Conservation (phyloP, 2,329 filamentous ascomycete genomes). For the Aspergillus caelatus region DNA sequence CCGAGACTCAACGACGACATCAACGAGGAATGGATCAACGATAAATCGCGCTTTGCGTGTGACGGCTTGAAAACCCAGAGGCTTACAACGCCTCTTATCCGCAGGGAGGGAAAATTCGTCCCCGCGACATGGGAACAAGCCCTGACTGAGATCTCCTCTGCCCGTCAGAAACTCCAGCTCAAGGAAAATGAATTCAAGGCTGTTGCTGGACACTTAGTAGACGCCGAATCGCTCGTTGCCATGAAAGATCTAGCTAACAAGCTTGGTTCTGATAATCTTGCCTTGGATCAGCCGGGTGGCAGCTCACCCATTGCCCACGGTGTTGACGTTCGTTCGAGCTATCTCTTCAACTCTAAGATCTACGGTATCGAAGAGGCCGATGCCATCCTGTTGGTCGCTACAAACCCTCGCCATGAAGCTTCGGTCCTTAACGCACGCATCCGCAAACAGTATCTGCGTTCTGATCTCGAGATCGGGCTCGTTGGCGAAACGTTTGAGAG, state of each 20-base stretch:
- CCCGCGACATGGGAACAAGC: conserved; percentile 96
- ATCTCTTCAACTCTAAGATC: conserved; percentile 95
- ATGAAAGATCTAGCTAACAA: conserved; percentile 98
- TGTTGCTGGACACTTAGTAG: conserved; percentile 85
- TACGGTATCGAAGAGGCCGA: conserved; percentile 93
- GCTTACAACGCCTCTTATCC: conserved; percentile 87
- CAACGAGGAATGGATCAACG: conserved; percentile 99
- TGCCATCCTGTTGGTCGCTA: conserved; percentile 86
- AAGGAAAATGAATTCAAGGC: conserved; percentile 95
- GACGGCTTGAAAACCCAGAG: conserved; percentile 96
- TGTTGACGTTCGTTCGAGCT: conserved; percentile 90
- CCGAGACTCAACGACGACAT: conserved; percentile 95
- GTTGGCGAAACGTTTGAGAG: conserved; percentile 90
- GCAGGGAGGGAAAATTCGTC: conserved; percentile 86
- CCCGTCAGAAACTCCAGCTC: conserved; percentile 76
- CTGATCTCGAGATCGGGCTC: conserved; percentile 88
- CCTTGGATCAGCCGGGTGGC: conserved; percentile 85
- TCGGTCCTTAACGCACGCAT: conserved; percentile 95
- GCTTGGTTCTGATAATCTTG: conserved; percentile 93
- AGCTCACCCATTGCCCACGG: conserved; percentile 86
- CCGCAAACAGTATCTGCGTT: conserved; percentile 95
- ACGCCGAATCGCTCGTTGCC: conserved; percentile 90
- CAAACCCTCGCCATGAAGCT: conserved; percentile 93
- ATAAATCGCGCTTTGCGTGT: conserved; percentile 95
- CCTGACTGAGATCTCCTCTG: conserved; percentile 80